phyloP scores from a whole-genome alignment of 345 rosid genomes.

The Dipteronia dyeriana region DNA sequence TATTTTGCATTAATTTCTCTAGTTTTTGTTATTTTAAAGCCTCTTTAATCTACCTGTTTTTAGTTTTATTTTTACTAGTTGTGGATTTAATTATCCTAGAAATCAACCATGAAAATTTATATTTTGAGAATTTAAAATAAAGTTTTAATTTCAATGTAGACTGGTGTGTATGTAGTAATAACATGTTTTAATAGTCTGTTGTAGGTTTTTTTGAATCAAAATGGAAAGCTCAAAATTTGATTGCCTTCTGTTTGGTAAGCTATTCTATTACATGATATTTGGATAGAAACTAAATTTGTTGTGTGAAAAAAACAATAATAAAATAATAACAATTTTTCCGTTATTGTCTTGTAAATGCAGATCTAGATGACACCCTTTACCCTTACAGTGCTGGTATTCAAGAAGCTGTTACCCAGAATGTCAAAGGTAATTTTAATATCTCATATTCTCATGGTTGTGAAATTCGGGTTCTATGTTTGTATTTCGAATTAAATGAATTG shows the following conservation, averaged over 20 bases:
- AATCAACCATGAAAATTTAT: slow-evolving; percentile 18
- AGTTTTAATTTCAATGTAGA: too few species aligned
- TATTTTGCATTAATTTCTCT: too few species aligned
- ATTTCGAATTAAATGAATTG: slow-evolving; percentile 1
- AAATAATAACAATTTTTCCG: neutral
- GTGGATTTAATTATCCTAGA: slow-evolving; percentile 21
- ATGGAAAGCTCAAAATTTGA: slow-evolving; percentile 68
- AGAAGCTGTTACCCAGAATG: slow-evolving; percentile 52
- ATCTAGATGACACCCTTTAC: slow-evolving; percentile 93
- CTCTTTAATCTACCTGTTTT: slow-evolving; percentile 14
- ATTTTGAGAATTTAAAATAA: slow-evolving; percentile 21
- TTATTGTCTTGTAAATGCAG: slow-evolving; percentile 32
- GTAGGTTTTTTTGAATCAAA: slow-evolving; percentile 34
- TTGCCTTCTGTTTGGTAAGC: slow-evolving; percentile 83
- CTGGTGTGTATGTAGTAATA: neutral
- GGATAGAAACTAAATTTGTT: neutral
- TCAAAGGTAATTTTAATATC: slow-evolving; percentile 46
- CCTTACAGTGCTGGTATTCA: slow-evolving; percentile 69
- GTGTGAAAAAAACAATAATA: neutral
- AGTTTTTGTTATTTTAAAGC: too few species aligned
- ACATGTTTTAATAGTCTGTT: slow-evolving; percentile 25
- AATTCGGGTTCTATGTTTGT: neutral
- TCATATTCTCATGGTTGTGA: neutral
- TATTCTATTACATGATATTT: neutral
- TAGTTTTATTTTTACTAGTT: slow-evolving; percentile 2